phyloP scores from a whole-genome alignment of 176 grass and related monocot species.

The Musa itinerans region DNA sequence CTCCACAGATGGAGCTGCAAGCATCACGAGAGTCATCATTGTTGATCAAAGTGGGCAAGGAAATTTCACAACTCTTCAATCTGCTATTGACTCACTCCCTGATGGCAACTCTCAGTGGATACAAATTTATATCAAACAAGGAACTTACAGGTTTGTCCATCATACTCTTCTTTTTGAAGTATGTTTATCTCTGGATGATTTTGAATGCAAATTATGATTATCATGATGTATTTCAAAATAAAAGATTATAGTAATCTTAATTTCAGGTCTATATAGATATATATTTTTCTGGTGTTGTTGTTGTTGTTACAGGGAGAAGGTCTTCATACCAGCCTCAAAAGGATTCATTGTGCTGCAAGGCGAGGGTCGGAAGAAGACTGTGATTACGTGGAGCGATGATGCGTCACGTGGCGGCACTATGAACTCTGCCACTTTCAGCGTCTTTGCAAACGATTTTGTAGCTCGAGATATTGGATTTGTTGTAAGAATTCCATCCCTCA shows the following conservation, averaged over 20 bases:
- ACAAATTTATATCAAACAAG: conserved; percentile 10
- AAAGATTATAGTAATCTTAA: neutral
- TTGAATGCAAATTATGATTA: neutral
- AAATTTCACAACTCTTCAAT: conserved; percentile 23
- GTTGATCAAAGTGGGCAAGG: conserved; percentile 16
- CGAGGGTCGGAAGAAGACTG: conserved; percentile 12
- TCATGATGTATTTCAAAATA: neutral
- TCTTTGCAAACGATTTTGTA: conserved; percentile 8
- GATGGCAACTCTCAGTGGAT: conserved; percentile 25
- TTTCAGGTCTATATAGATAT: neutral
- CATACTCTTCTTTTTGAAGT: neutral
- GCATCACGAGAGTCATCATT: conserved; percentile 3
- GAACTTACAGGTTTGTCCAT: conserved; percentile 17
- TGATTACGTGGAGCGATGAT: conserved; percentile 3
- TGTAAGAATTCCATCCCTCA: neutral
- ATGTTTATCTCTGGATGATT: neutral
- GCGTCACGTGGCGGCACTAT: neutral
- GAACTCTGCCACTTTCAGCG: conserved; percentile 8
- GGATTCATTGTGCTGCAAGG: conserved; percentile 39
- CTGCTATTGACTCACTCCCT: conserved; percentile 24
- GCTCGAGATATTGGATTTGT: neutral
- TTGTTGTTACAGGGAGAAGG: conserved; percentile 35
- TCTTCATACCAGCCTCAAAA: conserved; percentile 17
- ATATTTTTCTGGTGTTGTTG: neutral
- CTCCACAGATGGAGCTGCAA: conserved; percentile 5